These are phyloP conservation scores for Magnusiomyces suaveolens DNA, from an alignment of 1,139 yeast genomes.

Conservation along the genomic window DNA sequence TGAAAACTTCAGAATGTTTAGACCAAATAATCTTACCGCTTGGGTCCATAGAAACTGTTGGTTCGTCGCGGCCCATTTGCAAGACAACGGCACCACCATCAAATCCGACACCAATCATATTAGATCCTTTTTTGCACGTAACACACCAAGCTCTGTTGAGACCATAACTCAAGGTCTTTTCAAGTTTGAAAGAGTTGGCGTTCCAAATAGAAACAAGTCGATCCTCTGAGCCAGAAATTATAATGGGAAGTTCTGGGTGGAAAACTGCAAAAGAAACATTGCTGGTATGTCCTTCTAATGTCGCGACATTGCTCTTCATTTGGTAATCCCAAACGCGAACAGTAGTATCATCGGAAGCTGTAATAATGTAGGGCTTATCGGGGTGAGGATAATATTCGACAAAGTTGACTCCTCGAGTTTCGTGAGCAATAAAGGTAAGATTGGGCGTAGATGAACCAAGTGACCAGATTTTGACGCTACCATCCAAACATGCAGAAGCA, in stretches of 20 bases:
- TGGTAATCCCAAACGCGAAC: conserved; percentile 96
- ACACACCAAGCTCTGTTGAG: conserved; percentile 97
- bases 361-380: conserved; percentile 90
- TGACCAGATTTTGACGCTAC: conserved; percentile 95
- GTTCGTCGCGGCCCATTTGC: conserved; percentile 88
- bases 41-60: conserved; percentile 86
- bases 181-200: conserved; percentile 68
- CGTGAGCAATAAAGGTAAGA: conserved; percentile 86
- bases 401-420: conserved; percentile 85
- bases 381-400: conserved; percentile 96
- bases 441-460: conserved; percentile 83
- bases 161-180: conserved; percentile 82
- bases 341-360: conserved; percentile 87
- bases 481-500: conserved; percentile 93
- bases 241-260: conserved; percentile 90
- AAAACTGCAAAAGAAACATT: conserved; percentile 94
- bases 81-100: conserved; percentile 87
- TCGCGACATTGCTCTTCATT: conserved; percentile 93
- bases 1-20: conserved; percentile 81
- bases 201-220: conserved; percentile 93
- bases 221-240: conserved; percentile 82
- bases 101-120: conserved; percentile 82
- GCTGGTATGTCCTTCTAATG: conserved; percentile 84
- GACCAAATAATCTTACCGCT: conserved; percentile 87
- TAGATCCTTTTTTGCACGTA: conserved; percentile 64